phyloP scores from a whole-genome alignment of 2,329 filamentous ascomycete species.

The Sordariomycetes sp. region DNA sequence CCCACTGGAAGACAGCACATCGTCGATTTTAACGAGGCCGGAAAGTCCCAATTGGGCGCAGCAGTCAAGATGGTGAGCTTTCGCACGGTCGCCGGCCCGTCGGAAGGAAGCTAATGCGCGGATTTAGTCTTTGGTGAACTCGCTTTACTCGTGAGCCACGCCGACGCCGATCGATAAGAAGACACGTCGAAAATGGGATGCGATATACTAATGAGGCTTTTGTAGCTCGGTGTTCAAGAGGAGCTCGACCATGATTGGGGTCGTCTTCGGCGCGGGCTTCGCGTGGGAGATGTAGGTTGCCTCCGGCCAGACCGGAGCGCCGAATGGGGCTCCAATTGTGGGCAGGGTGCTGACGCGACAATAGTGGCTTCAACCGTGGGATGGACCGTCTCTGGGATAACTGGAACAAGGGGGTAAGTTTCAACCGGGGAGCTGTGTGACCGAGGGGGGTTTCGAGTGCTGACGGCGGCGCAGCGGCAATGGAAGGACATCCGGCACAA shows the following conservation, averaged over 20 bases:
- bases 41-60: constrained; percentile 8
- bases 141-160: constrained; percentile 1
- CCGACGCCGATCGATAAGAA: neutral
- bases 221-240: constrained; percentile 70
- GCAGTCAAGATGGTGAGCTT: constrained; percentile 46
- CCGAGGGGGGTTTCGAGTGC: constrained; percentile 2
- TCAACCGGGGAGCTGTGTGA: neutral
- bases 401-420: constrained; percentile 82
- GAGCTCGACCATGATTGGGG: constrained; percentile 79
- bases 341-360: constrained; percentile 4
- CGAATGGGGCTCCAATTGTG: neutral
- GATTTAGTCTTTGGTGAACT: neutral
- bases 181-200: neutral
- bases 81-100: neutral
- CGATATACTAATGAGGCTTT: neutral
- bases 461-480: constrained; percentile 61
- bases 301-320: neutral
- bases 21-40: neutral
- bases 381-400: constrained; percentile 85
- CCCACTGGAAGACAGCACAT: neutral
- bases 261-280: constrained; percentile 81
- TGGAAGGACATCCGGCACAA: constrained; percentile 98
- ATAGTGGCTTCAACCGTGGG: constrained; percentile 69
- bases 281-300: constrained; percentile 79
- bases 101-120: neutral